Conservation (phyloP, 371 early-diverging fungal genomes). For the Apophysomyces variabilis region DNA sequence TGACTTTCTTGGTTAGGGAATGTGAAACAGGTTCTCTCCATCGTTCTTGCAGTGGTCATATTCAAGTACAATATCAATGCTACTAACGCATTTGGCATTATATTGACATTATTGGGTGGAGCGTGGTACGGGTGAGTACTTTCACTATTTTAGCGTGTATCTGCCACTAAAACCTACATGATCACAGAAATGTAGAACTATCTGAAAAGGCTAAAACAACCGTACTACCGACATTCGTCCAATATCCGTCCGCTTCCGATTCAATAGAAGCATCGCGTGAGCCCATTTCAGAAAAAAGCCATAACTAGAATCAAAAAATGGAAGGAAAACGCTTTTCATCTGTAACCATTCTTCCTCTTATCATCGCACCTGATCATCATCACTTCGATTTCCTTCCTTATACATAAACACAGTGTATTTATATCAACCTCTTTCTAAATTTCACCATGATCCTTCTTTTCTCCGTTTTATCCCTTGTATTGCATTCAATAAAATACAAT, state of each 20-base stretch:
- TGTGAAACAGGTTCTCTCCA: conserved; percentile 85
- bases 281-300: neutral
- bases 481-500: neutral
- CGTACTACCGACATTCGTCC: neutral
- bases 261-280: neutral
- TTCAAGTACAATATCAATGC: conserved; percentile 71
- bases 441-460: neutral
- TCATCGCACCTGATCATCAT: neutral
- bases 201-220: neutral
- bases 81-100: conserved; percentile 75
- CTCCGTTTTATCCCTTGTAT: neutral
- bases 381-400: neutral
- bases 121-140: conserved; percentile 56
- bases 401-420: neutral
- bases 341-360: conserved; percentile 3
- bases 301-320: neutral
- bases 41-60: conserved; percentile 76
- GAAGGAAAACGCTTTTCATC: neutral
- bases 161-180: neutral
- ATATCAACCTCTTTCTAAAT: conserved; percentile 8
- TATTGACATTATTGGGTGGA: conserved; percentile 81
- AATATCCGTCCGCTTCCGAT: neutral
- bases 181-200: neutral
- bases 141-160: conserved; percentile 1
- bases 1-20: conserved; percentile 52